phyloP scores from a whole-genome alignment of 352 stramenopile species.

The Phytopythium helicoides region DNA sequence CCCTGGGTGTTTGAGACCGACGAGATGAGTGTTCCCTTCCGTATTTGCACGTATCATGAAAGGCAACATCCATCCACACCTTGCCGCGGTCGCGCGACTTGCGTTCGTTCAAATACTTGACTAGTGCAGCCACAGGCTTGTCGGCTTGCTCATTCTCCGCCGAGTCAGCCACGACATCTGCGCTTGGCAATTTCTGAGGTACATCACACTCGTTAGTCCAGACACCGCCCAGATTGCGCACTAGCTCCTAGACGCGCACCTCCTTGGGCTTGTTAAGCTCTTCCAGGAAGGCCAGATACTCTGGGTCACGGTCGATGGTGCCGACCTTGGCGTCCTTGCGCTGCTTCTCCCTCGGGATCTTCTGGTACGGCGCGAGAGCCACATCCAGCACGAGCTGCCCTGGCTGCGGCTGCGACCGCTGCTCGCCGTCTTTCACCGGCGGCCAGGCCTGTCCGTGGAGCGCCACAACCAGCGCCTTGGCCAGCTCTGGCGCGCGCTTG shows the following conservation, averaged over 20 bases:
- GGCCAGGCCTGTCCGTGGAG: constrained; percentile 48
- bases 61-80: constrained; percentile 14
- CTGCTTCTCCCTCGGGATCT: constrained; percentile 76
- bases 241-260: constrained; percentile 22
- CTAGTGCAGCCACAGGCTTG: constrained; percentile 69
- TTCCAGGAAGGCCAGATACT: constrained; percentile 75
- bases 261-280: constrained; percentile 63
- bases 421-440: constrained; percentile 1
- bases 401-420: constrained; percentile 3
- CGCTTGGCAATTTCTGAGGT: constrained; percentile 67
- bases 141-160: constrained; percentile 51
- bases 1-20: no score
- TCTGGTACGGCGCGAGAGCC: constrained; percentile 78
- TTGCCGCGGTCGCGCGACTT: constrained; percentile 70
- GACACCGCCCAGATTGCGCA: not conserved
- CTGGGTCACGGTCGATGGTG: constrained; percentile 68
- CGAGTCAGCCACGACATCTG: constrained; percentile 49
- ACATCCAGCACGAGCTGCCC: constrained; percentile 36
- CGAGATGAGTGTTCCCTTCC: no score
- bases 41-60: no score
- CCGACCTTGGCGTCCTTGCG: constrained; percentile 75
- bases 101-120: constrained; percentile 83
- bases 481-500: constrained; percentile 58
- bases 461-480: constrained; percentile 42
- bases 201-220: not conserved